These are phyloP conservation scores for Phytophthora hybrid DNA, from an alignment of 352 stramenopile species.

Conservation along the genomic window DNA sequence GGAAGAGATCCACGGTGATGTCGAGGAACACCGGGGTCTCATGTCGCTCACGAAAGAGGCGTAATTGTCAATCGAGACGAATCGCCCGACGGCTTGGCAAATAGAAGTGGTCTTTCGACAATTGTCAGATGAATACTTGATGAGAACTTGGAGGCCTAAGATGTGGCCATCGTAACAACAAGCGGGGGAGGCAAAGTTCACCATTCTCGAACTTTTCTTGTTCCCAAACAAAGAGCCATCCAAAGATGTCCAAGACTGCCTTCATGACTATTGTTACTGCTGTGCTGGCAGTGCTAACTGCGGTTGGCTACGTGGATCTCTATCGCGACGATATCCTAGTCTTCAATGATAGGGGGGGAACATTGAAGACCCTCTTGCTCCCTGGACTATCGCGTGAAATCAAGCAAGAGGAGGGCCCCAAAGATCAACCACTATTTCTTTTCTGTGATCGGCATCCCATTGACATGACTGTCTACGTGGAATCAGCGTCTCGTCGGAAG, in stretches of 20 bases:
- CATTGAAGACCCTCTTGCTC: too few species aligned
- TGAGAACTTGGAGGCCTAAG: too few species aligned
- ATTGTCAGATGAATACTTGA: too few species aligned
- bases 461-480: background rate
- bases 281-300: background rate
- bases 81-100: background rate
- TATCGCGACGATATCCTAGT: background rate
- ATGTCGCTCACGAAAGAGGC: conserved; percentile 32
- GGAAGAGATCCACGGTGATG: conserved; percentile 45
- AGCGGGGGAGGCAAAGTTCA: background rate
- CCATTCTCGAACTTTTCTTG: background rate
- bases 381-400: too few species aligned
- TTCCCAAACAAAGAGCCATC: background rate
- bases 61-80: background rate
- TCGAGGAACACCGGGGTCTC: conserved; percentile 34
- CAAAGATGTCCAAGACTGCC: background rate
- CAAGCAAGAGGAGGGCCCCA: too few species aligned
- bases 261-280: background rate
- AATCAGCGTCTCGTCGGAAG: too few species aligned
- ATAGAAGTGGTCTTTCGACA: background rate
- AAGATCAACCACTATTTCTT: background rate
- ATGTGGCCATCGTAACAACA: too few species aligned
- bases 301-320: conserved; percentile 4
- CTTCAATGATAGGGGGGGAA: too few species aligned
- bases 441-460: background rate